Evolutionary conservation across 1,284 basidiomycete genomes (phyloP).

Genomic region (Meira miltonrushii): DNA sequence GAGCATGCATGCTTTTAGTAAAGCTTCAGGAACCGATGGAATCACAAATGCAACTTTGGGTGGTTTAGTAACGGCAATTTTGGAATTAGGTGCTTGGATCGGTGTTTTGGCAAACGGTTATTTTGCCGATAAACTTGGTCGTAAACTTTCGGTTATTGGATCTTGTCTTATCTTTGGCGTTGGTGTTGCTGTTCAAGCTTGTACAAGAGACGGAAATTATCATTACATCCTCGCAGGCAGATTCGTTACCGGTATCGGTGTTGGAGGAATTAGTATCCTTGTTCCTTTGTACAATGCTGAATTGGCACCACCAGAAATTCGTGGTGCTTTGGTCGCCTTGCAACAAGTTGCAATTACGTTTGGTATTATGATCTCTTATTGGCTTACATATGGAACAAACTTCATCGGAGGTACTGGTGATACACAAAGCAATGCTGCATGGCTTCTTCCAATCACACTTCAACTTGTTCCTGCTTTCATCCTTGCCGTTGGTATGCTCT

Average conservation of each 20-base stretch:
- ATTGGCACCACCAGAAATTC: conserved; percentile 70
- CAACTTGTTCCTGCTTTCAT: conserved; percentile 70
- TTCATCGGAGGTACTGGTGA: conserved; percentile 56
- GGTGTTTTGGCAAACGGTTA: conserved; percentile 66
- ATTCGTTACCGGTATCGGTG: conserved; percentile 69
- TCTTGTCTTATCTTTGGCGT: conserved; percentile 68
- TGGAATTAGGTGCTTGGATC: conserved; percentile 69
- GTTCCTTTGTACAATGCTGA: conserved; percentile 71
- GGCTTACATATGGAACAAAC: conserved; percentile 70
- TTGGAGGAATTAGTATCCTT: conserved; percentile 57
- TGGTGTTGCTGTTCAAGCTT: conserved; percentile 64
- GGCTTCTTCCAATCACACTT: conserved; percentile 70
- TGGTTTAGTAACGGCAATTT: conserved; percentile 62
- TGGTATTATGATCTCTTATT: conserved; percentile 63
- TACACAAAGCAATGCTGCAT: conserved; percentile 64
- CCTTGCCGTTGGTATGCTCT: conserved; percentile 60
- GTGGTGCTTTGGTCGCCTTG: conserved; percentile 70
- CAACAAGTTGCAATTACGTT: conserved; percentile 73
- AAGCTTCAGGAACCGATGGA: conserved; percentile 64
- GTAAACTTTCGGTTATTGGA: conserved; percentile 63
- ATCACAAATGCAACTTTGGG: conserved; percentile 71
- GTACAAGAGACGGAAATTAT: conserved; percentile 60
- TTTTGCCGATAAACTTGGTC: conserved; percentile 65
- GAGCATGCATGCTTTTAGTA: conserved; percentile 69
- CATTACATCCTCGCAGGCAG: conserved; percentile 64